phyloP scores from a whole-genome alignment of 257 asterid species.

The Nicotiana attenuata region DNA sequence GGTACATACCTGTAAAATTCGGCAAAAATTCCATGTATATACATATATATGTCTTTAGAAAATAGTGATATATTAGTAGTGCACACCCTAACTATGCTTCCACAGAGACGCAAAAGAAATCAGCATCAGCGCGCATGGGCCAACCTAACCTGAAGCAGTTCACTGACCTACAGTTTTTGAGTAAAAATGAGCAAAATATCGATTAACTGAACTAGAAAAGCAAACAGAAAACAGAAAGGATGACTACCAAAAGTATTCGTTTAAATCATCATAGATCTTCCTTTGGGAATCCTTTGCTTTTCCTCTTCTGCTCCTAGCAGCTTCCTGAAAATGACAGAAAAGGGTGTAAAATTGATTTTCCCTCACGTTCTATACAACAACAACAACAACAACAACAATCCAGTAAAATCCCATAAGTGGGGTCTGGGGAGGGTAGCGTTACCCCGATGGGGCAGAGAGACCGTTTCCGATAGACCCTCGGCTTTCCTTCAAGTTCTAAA shows the following conservation, averaged over 20 bases:
- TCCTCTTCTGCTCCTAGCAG: slow-evolving; percentile 76
- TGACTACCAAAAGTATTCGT: slow-evolving; percentile 86
- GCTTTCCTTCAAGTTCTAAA: not conserved
- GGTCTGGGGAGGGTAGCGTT: too few relatives aligned
- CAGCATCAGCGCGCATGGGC: slow-evolving; percentile 99
- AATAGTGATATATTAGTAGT: too few relatives aligned
- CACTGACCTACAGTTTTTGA: slow-evolving; percentile 57
- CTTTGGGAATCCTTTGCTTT: slow-evolving; percentile 93
- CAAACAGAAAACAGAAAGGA: slow-evolving; percentile 8
- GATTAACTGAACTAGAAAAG: not conserved
- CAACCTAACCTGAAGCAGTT: slow-evolving; percentile 98
- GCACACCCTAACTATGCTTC: slow-evolving; percentile 10
- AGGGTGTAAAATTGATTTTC: not conserved
- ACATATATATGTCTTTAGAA: too few relatives aligned
- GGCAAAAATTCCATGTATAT: too few relatives aligned
- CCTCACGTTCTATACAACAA: not conserved
- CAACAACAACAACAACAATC: too few relatives aligned
- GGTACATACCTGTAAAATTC: too few relatives aligned
- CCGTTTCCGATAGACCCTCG: too few relatives aligned
- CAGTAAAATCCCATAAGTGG: too few relatives aligned
- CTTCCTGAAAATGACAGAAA: slow-evolving; percentile 54
- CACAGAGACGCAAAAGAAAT: slow-evolving; percentile 66
- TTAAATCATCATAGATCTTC: slow-evolving; percentile 96
- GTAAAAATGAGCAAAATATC: slow-evolving; percentile 7
- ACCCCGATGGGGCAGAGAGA: too few relatives aligned